These are phyloP conservation scores for Senecio squalidus DNA, from an alignment of 140 eudicot genomes.

Conservation along the genomic window DNA sequence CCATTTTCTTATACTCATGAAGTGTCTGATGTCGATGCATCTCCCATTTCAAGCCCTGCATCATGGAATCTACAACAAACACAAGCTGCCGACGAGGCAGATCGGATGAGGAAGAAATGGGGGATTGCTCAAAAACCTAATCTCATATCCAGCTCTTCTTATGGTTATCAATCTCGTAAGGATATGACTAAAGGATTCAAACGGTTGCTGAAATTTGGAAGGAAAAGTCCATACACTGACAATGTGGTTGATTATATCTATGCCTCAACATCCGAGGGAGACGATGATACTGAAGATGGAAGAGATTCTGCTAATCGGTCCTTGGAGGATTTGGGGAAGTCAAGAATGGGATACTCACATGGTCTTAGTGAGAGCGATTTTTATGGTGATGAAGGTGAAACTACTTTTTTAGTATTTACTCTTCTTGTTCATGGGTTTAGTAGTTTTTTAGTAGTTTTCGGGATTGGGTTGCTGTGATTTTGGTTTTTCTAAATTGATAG, in stretches of 20 bases:
- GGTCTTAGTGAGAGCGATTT: conserved; percentile 56
- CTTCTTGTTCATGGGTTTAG: neutral
- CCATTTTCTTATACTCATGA: conserved; percentile 57
- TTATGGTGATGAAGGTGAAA: conserved; percentile 54
- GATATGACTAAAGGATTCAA: conserved; percentile 74
- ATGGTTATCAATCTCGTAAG: conserved; percentile 49
- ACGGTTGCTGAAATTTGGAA: conserved; percentile 74
- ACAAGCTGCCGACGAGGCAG: conserved; percentile 73
- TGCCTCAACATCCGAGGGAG: conserved; percentile 94
- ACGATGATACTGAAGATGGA: conserved; percentile 88
- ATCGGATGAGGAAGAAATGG: conserved; percentile 91
- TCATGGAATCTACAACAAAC: conserved; percentile 70
- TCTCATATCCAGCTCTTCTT: conserved; percentile 37
- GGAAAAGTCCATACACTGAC: conserved; percentile 71
- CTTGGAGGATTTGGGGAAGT: conserved; percentile 83
- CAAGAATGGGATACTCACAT: conserved; percentile 82
- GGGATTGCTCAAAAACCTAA: conserved; percentile 74
- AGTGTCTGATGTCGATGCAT: conserved; percentile 58
- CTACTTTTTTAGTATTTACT: neutral
- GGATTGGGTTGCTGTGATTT: too few species aligned
- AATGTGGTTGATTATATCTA: conserved; percentile 67
- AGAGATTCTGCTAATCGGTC: conserved; percentile 64
- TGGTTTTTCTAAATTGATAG: too few species aligned
- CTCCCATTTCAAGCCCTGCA: conserved; percentile 77
- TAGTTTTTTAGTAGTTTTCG: too few species aligned